Percentiles rank a stretch among this genome's conserved stretches.
Evolutionary conservation across 257 asterid genomes (phyloP).

Genomic region (Craterostigma plantagineum): DNA sequence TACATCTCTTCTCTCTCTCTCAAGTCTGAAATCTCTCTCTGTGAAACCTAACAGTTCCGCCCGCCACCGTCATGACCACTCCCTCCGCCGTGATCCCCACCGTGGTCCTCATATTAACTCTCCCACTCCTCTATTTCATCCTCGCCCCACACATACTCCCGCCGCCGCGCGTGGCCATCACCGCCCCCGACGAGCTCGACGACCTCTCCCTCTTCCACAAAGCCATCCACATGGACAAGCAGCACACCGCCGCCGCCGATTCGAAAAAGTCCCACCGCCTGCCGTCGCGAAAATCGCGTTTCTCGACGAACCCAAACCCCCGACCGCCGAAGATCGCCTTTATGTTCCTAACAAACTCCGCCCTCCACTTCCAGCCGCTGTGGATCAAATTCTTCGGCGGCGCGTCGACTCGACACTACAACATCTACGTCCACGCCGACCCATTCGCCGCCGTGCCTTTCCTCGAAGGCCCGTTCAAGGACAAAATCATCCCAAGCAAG

Average conservation of each 20-base stretch:
- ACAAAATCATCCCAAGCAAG: neutral
- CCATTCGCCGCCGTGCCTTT: neutral
- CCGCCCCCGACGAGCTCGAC: neutral
- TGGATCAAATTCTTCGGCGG: neutral
- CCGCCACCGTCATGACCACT: neutral
- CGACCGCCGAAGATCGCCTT: constrained; percentile 1
- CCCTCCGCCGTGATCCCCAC: neutral
- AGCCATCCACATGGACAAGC: neutral
- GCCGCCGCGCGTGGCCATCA: neutral
- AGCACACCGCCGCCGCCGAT: neutral
- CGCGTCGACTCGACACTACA: neutral
- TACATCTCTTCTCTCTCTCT: no score
- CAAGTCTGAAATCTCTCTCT: no score
- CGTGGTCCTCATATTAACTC: neutral
- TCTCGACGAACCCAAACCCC: neutral
- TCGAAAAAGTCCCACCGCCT: neutral
- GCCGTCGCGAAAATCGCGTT: neutral
- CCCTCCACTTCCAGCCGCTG: neutral
- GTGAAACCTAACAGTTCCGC: no score
- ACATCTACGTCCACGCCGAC: neutral
- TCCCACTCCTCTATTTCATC: neutral
- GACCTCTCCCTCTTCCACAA: neutral
- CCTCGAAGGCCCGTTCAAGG: neutral
- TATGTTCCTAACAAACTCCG: neutral
- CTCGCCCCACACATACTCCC: neutral